These are phyloP conservation scores for Alternaria tenuissima DNA, from an alignment of 2,329 filamentous ascomycete genomes.

Conservation along the genomic window DNA sequence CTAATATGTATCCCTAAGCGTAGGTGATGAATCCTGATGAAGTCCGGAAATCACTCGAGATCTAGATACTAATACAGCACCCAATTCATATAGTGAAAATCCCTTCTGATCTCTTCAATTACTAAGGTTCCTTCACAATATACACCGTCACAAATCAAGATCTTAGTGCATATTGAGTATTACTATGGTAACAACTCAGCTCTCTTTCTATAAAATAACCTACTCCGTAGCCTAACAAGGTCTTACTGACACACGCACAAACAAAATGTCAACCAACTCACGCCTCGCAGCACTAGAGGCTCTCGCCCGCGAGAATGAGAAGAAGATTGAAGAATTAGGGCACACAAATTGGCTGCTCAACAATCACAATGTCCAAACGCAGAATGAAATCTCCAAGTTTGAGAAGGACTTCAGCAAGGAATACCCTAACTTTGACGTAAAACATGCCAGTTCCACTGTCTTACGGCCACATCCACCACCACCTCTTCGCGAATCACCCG, in stretches of 20 bases:
- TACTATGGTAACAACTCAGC: neutral
- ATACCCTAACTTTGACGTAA: neutral
- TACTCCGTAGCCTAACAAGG: neutral
- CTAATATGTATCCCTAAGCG: too few relatives aligned
- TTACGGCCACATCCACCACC: neutral
- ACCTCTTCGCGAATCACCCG: neutral
- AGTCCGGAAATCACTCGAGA: too few relatives aligned
- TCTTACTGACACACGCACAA: neutral
- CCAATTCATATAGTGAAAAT: neutral
- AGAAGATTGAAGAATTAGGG: neutral
- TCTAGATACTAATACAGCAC: neutral
- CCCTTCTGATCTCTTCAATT: neutral
- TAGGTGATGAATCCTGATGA: too few relatives aligned
- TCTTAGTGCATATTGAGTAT: neutral
- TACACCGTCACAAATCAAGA: neutral
- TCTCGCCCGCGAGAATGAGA: neutral
- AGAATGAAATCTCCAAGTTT: constrained; percentile 1
- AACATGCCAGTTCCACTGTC: neutral
- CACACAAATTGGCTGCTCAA: constrained; percentile 1
- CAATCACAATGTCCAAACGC: neutral
- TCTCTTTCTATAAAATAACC: neutral
- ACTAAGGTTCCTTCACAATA: neutral
- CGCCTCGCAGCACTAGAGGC: constrained; percentile 5
- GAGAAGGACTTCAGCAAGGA: neutral
- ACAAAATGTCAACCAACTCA: neutral